Percentiles rank a stretch among this genome's conserved stretches.
These are phyloP conservation scores for Zizania latifolia DNA, from an alignment of 176 grass and related monocot species.

Conservation along the genomic window DNA sequence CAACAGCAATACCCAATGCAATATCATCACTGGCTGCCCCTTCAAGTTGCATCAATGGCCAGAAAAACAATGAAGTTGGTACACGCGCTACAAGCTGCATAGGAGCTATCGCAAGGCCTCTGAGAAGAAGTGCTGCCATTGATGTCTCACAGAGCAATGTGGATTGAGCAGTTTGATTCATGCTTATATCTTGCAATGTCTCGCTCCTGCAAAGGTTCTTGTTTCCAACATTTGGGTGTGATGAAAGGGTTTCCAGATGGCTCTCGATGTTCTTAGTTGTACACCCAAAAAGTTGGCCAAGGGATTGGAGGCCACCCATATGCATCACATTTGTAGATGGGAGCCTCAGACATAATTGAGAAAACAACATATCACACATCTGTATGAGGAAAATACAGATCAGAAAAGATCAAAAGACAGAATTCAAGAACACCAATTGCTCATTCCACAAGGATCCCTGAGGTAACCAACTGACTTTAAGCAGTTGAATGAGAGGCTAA, in stretches of 20 bases:
- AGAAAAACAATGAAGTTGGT: constrained; percentile 89
- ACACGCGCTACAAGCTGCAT: constrained; percentile 88
- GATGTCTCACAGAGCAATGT: constrained; percentile 59
- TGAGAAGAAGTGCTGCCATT: constrained; percentile 78
- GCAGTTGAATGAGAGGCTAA: not conserved
- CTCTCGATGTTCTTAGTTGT: constrained; percentile 45
- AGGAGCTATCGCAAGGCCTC: constrained; percentile 79
- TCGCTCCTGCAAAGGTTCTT: constrained; percentile 40
- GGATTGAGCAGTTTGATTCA: constrained; percentile 36
- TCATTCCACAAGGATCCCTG: not conserved
- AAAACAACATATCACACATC: constrained; percentile 98
- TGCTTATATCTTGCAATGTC: constrained; percentile 38
- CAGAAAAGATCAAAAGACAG: not conserved
- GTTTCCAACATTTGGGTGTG: constrained; percentile 37
- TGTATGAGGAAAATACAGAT: constrained; percentile 34
- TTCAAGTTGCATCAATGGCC: constrained; percentile 95
- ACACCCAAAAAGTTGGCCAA: constrained; percentile 67
- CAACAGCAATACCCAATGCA: constrained; percentile 94
- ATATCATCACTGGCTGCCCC: constrained; percentile 96
- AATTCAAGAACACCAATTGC: constrained; percentile 1
- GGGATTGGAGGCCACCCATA: constrained; percentile 49
- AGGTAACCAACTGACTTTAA: not conserved
- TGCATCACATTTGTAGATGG: constrained; percentile 42
- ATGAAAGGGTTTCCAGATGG: constrained; percentile 38
- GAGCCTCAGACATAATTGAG: constrained; percentile 82